phyloP scores from a whole-genome alignment of 148 eudicot genomes.

The Beta vulgaris region DNA sequence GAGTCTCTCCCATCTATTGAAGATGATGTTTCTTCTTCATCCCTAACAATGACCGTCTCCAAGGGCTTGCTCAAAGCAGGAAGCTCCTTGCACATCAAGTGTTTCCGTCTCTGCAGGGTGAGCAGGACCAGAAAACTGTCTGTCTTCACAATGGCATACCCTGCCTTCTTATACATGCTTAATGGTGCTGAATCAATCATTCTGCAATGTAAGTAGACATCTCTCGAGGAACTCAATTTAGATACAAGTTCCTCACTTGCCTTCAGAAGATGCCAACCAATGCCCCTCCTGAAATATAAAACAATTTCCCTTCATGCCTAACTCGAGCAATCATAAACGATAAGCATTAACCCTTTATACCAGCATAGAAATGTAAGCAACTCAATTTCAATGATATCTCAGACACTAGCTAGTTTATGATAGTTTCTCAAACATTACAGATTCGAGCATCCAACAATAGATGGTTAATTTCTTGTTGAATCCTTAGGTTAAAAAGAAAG shows the following conservation, averaged over 20 bases:
- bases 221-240: conserved; percentile 62
- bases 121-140: conserved; percentile 68
- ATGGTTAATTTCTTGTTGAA: neutral
- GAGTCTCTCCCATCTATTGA: conserved; percentile 5
- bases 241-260: conserved; percentile 87
- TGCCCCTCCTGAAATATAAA: conserved; percentile 66
- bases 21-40: conserved; percentile 10
- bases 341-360: neutral
- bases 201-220: conserved; percentile 83
- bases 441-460: neutral
- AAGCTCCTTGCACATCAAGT: conserved; percentile 85
- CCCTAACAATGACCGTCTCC: conserved; percentile 5
- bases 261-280: conserved; percentile 96
- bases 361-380: neutral
- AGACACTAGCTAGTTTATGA: neutral
- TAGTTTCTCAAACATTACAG: neutral
- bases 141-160: conserved; percentile 71
- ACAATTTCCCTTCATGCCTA: neutral
- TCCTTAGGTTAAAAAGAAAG: neutral
- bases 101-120: conserved; percentile 76
- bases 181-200: conserved; percentile 84
- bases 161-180: conserved; percentile 86
- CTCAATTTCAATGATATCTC: neutral
- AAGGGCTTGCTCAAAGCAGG: conserved; percentile 27
- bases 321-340: conserved; percentile 9